Evolutionary conservation across 2,329 filamentous ascomycete genomes (phyloP).

Genomic region (Dothidotthia symphoricarpi): DNA sequence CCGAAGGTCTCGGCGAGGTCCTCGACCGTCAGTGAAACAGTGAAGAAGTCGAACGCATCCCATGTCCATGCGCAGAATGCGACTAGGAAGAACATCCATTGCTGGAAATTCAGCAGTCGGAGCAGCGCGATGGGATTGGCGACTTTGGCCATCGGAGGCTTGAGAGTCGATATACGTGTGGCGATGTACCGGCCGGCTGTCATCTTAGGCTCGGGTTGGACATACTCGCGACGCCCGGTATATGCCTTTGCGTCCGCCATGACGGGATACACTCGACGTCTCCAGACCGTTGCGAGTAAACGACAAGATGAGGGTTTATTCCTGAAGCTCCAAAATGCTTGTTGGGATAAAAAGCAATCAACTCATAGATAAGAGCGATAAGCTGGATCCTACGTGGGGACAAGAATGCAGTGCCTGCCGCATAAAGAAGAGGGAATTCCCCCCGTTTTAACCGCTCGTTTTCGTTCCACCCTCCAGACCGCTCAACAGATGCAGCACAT

Average conservation of each 20-base stretch:
- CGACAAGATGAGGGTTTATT: too few species aligned
- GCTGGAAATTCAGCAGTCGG: slow-evolving; percentile 52
- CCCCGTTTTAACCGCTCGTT: too few species aligned
- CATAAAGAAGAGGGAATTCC: too few species aligned
- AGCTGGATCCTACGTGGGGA: too few species aligned
- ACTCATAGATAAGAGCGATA: too few species aligned
- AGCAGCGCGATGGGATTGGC: slow-evolving; percentile 56
- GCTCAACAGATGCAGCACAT: too few species aligned
- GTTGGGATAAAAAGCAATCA: too few species aligned
- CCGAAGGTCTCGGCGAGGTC: slow-evolving; percentile 55
- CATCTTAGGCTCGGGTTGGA: slow-evolving; percentile 12
- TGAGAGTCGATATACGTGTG: slow-evolving; percentile 55
- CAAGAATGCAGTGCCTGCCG: too few species aligned
- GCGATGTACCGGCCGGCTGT: slow-evolving; percentile 50
- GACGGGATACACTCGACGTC: slow-evolving; percentile 1
- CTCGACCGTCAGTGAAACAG: slow-evolving; percentile 57
- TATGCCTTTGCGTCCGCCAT: slow-evolving; percentile 25
- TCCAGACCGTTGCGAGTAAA: background rate
- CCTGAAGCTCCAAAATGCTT: too few species aligned
- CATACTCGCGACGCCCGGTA: slow-evolving; percentile 17
- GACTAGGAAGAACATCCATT: slow-evolving; percentile 59
- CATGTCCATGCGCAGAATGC: slow-evolving; percentile 50
- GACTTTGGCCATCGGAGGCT: slow-evolving; percentile 56
- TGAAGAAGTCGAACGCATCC: slow-evolving; percentile 61
- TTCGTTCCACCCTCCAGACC: too few species aligned